Evolutionary conservation across 768 basidiomycete species (phyloP), one percentile per base, ranked within the genome.

Genomic region (Lyophyllum atratum): DNA sequence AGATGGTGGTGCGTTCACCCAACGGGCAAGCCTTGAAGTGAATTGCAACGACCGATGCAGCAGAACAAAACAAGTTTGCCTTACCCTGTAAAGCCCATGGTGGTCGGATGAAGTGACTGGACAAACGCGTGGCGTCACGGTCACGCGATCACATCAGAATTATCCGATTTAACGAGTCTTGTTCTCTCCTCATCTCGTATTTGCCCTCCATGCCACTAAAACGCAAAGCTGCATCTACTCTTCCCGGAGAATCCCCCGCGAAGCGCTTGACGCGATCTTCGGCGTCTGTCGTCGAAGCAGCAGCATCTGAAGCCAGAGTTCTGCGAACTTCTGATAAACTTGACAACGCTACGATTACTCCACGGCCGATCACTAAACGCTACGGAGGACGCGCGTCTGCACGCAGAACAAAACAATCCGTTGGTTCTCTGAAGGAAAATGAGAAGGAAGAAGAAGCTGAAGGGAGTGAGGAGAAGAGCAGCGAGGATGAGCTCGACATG

Each of bases 1-100:
- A 52, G 82, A 80, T 11, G 85, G 78, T 3, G 91, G 90, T n/a
- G 90, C 87, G 71, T 92, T 91, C 26, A 86, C 81, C 91, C 90
- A 92, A 61, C 91, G 82, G 42, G 89, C 91, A 51, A 93, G 74
- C 45, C 90, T 92, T 61, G 24, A 52, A 31, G 57, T 48, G 47
- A 21, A 21, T 55, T 57, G 45, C 55, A 59, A 49, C 31, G 43
- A 52, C 33, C n/a, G 56, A 17, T 39, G 37, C 19, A 56, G 26
- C 17, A 53, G 37, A 34, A n/a, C 22, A 22, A 51, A 55, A 24
- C 37, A 53, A 54, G 53, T 64, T 24, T 45, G 33, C 48, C 66
- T 28, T 65, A 84, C 85, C 85, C 85, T 50, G 86, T 87, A 42
- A 87, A 84, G 39, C 86, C 86, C 86, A 87, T 85, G 7, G 56